Evolutionary conservation across 1,284 basidiomycete genomes (phyloP).

Genomic region (Chondrostereum purpureum): DNA sequence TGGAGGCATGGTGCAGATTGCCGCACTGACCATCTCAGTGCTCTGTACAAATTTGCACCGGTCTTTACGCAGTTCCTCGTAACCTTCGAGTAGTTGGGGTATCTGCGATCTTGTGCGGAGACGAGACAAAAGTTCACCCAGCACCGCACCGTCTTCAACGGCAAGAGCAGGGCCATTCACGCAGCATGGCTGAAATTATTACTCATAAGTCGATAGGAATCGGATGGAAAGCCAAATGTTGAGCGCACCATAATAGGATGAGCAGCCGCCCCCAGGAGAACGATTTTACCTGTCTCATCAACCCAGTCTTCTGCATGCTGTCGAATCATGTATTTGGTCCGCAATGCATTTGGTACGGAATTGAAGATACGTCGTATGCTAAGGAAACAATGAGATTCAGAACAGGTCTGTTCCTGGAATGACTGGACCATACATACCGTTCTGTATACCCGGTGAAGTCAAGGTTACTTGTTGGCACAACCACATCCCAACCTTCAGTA

Average conservation of each 20-base stretch:
- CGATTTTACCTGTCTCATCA: slow-evolving; percentile 28
- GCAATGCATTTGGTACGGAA: slow-evolving; percentile 18
- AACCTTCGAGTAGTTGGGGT: slow-evolving; percentile 34
- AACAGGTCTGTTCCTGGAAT: slow-evolving; percentile 2
- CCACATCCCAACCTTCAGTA: slow-evolving; percentile 22
- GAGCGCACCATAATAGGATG: slow-evolving; percentile 34
- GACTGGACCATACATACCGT: slow-evolving; percentile 18
- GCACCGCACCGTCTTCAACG: slow-evolving; percentile 37
- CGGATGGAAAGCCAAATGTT: not conserved
- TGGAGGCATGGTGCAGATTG: slow-evolving; percentile 29
- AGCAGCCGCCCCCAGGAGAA: slow-evolving; percentile 45
- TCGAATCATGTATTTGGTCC: slow-evolving; percentile 21
- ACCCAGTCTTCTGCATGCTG: slow-evolving; percentile 29
- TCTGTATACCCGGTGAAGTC: slow-evolving; percentile 17
- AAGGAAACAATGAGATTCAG: not conserved
- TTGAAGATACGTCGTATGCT: slow-evolving; percentile 22
- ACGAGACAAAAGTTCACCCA: slow-evolving; percentile 41
- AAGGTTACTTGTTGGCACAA: slow-evolving; percentile 19
- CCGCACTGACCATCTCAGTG: slow-evolving; percentile 30
- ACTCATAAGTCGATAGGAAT: not conserved
- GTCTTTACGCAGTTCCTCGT: slow-evolving; percentile 36
- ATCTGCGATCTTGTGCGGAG: slow-evolving; percentile 33
- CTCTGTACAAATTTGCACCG: slow-evolving; percentile 30
- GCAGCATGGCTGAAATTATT: slow-evolving; percentile 24
- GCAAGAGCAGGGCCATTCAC: slow-evolving; percentile 27